These are phyloP conservation scores for Gossypium turneri DNA, from an alignment of 345 rosid species.

Conservation along the genomic window DNA sequence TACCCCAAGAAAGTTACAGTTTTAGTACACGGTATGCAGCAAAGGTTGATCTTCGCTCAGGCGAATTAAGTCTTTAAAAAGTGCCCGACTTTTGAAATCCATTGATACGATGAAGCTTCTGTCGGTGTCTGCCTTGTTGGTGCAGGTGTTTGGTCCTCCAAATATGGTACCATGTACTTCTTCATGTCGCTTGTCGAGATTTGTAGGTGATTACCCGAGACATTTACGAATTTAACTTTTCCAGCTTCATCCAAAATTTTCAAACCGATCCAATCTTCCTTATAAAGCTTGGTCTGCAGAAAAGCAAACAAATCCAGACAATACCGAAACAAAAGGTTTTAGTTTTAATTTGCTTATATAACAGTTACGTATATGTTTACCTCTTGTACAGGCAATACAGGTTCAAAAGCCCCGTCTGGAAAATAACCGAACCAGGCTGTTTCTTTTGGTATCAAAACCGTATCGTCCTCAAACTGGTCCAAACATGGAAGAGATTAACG, in stretches of 20 bases:
- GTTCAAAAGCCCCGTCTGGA: conserved; percentile 57
- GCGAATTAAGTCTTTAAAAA: background rate
- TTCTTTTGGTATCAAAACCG: conserved; percentile 70
- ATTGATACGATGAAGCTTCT: background rate
- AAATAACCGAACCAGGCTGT: conserved; percentile 80
- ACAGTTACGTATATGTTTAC: conserved; percentile 19
- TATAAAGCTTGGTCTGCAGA: conserved; percentile 52
- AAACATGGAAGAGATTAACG: conserved; percentile 9
- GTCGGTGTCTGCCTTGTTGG: background rate
- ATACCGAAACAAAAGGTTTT: background rate
- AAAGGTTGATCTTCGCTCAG: background rate
- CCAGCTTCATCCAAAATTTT: conserved; percentile 63
- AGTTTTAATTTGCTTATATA: background rate
- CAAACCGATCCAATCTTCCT: conserved; percentile 74
- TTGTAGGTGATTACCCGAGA: conserved; percentile 49
- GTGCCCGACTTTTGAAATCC: background rate
- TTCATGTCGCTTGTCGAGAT: conserved; percentile 46
- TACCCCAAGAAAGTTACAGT: background rate
- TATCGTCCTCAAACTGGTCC: conserved; percentile 74
- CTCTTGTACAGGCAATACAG: conserved; percentile 62
- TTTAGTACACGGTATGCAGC: background rate
- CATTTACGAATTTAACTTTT: conserved; percentile 59
- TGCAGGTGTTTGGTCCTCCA: conserved; percentile 31
- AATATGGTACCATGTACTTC: conserved; percentile 57
- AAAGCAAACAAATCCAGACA: background rate